A percentile compares a stretch with the other conserved stretches of the same genome.
Conservation (phyloP, 2,329 filamentous ascomycete species). For the Botrytis byssoidea region DNA sequence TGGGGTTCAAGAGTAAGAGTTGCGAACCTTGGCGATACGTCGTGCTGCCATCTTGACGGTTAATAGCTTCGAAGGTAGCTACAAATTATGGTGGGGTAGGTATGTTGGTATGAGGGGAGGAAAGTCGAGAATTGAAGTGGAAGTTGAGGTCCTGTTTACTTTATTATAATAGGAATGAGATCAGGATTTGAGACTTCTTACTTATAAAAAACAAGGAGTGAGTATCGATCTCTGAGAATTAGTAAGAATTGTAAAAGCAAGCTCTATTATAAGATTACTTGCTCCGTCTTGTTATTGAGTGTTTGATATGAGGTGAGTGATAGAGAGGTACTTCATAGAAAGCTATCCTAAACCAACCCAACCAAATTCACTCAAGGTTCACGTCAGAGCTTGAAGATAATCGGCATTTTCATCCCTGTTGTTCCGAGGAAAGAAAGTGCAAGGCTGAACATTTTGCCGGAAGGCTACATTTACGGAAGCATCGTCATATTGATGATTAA, state of each 20-base stretch:
- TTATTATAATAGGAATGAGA: neutral
- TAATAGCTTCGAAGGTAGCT: constrained; percentile 14
- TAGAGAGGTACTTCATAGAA: neutral
- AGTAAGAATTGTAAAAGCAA: neutral
- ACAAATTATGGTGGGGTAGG: constrained; percentile 3
- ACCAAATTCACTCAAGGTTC: constrained; percentile 1
- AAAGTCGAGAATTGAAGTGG: neutral
- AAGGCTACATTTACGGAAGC: neutral
- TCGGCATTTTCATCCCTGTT: neutral
- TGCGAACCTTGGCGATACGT: constrained; percentile 34
- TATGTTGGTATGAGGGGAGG: constrained; percentile 9
- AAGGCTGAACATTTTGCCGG: constrained; percentile 11
- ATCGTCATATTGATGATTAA: neutral
- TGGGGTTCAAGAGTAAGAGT: neutral
- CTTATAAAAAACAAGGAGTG: neutral
- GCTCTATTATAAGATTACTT: neutral
- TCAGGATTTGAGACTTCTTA: neutral
- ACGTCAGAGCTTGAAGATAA: neutral
- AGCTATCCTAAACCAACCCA: neutral
- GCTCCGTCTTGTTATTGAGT: neutral
- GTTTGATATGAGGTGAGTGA: constrained; percentile 14
- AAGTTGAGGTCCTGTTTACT: neutral
- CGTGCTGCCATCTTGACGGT: constrained; percentile 34
- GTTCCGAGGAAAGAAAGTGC: constrained; percentile 3
- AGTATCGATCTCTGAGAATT: neutral